A percentile compares a stretch with the other conserved stretches of the same genome.
Conservation (phyloP, 495 filamentous ascomycete species). For the Podospora anserina region DNA sequence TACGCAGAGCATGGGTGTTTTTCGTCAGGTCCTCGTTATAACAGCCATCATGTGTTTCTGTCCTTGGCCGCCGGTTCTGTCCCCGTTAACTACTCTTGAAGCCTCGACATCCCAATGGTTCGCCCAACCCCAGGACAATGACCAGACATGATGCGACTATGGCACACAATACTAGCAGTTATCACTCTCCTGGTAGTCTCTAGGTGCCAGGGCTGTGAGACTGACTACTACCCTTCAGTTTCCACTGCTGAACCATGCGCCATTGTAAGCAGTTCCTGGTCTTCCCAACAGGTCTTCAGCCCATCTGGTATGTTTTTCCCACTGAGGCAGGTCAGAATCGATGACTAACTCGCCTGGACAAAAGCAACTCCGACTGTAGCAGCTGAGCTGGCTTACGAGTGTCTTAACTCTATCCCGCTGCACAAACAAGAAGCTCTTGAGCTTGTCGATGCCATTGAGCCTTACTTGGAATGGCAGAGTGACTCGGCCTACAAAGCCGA, state of each 20-base stretch:
- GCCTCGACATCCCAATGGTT: neutral
- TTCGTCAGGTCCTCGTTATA: neutral
- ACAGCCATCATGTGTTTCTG: neutral
- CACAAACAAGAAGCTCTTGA: slow-evolving; percentile 28
- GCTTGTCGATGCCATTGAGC: slow-evolving; percentile 31
- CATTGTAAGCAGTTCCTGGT: slow-evolving; percentile 41
- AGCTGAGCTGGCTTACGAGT: slow-evolving; percentile 29
- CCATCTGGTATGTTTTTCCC: neutral
- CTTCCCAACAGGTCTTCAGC: slow-evolving; percentile 29
- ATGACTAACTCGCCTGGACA: neutral
- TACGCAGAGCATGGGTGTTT: neutral
- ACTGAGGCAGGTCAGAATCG: neutral
- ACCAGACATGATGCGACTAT: neutral
- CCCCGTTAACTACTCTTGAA: too few species aligned
- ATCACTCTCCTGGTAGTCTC: neutral
- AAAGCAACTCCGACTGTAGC: slow-evolving; percentile 24
- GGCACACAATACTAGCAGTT: neutral
- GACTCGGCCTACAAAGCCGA: slow-evolving; percentile 44
- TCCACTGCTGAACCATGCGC: slow-evolving; percentile 38
- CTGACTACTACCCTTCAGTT: neutral
- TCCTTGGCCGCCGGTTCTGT: neutral
- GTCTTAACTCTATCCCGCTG: slow-evolving; percentile 33
- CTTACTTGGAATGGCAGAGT: slow-evolving; percentile 38
- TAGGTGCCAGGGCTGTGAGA: neutral
- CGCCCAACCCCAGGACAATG: neutral